Percentiles rank a stretch among this genome's conserved stretches.
Evolutionary conservation across 139 green algal genomes (phyloP).

Genomic region (Chlorella ohadii): DNA sequence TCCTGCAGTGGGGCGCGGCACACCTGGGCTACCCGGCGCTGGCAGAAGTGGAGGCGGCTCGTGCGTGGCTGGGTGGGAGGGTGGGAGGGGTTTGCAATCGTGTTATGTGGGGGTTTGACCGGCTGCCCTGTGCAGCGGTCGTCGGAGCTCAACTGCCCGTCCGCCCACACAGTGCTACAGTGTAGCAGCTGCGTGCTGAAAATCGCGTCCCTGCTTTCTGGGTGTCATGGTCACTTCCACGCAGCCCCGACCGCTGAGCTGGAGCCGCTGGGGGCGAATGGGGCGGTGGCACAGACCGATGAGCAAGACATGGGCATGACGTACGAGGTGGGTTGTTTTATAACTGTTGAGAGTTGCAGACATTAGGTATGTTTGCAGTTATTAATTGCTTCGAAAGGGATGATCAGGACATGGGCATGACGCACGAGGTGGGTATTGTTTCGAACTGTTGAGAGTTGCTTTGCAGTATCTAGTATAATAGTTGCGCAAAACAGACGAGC

Average conservation of each 20-base stretch:
- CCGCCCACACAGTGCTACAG: too few species aligned
- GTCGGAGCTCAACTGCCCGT: too few species aligned
- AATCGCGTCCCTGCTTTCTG: too few species aligned
- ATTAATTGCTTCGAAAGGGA: too few species aligned
- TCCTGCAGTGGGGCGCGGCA: slow-evolving; percentile 84
- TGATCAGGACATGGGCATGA: slow-evolving; percentile 97
- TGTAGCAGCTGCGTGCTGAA: too few species aligned
- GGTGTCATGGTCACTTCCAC: too few species aligned
- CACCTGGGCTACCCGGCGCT: slow-evolving; percentile 87
- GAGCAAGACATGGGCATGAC: slow-evolving; percentile 97
- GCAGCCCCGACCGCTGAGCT: slow-evolving; percentile 92
- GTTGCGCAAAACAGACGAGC: too few species aligned
- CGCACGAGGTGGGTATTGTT: slow-evolving; percentile 80
- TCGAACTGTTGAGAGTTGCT: too few species aligned
- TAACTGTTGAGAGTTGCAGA: too few species aligned
- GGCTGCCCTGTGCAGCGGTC: too few species aligned
- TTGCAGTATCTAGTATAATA: too few species aligned
- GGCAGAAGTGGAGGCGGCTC: slow-evolving; percentile 78
- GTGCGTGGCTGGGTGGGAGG: neutral
- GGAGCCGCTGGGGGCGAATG: slow-evolving; percentile 77
- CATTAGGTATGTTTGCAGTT: too few species aligned
- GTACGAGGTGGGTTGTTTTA: slow-evolving; percentile 80
- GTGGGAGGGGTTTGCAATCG: neutral
- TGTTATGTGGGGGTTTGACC: neutral
- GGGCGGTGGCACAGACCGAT: slow-evolving; percentile 76